These are phyloP conservation scores for Termitomyces sp. DNA, from an alignment of 768 basidiomycete genomes.

Conservation along the genomic window DNA sequence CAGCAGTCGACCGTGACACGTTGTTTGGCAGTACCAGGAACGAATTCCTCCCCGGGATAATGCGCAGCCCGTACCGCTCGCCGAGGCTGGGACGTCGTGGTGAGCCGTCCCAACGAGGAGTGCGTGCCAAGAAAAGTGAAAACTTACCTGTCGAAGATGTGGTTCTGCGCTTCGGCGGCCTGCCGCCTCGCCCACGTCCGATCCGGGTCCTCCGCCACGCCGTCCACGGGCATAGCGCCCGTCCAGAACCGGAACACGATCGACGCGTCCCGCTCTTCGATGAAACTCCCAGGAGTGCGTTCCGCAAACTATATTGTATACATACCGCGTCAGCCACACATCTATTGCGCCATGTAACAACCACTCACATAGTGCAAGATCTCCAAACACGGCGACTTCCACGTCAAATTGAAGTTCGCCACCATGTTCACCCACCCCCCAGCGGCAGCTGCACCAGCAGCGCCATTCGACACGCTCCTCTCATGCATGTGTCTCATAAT, in stretches of 20 bases:
- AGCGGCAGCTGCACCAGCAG: background rate
- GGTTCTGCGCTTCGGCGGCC: conserved; percentile 89
- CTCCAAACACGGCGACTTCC: conserved; percentile 79
- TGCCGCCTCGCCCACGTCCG: conserved; percentile 81
- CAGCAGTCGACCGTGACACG: conserved; percentile 78
- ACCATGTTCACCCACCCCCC: conserved; percentile 77
- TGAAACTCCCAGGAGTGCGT: conserved; percentile 80
- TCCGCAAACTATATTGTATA: conserved; percentile 65
- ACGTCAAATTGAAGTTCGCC: conserved; percentile 68
- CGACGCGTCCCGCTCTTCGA: conserved; percentile 80
- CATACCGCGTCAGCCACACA: background rate
- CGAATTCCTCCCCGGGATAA: conserved; percentile 73
- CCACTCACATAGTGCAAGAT: conserved; percentile 75
- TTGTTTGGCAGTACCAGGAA: conserved; percentile 84
- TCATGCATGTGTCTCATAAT: background rate
- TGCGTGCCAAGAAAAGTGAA: too few relatives aligned
- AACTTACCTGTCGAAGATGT: conserved; percentile 71
- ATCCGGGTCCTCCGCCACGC: conserved; percentile 41
- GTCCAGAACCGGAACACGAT: conserved; percentile 87
- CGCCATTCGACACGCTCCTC: background rate
- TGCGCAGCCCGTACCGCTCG: conserved; percentile 77
- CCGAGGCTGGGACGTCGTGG: conserved; percentile 46
- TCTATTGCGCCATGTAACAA: background rate
- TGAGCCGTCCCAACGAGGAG: too few relatives aligned
- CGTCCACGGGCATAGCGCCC: conserved; percentile 24